Conservation (phyloP, 371 early-diverging fungal species). For the Mucor plumbeus region DNA sequence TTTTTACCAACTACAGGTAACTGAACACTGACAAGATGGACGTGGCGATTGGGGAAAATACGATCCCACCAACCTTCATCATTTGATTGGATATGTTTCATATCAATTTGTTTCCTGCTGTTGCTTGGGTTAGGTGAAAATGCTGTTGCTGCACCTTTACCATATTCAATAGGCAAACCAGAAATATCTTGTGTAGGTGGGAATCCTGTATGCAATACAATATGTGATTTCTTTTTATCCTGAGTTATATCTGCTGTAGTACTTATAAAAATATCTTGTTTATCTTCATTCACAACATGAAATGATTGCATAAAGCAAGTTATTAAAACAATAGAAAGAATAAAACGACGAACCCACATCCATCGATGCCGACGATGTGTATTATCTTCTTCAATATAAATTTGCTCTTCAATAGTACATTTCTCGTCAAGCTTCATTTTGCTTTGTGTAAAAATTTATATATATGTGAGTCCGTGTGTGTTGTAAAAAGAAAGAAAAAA, state of each 20-base stretch:
- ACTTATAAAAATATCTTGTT: slow-evolving; percentile 2
- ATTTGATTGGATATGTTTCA: not conserved
- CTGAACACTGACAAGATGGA: slow-evolving; percentile 39
- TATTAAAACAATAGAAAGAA: slow-evolving; percentile 23
- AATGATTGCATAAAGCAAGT: slow-evolving; percentile 2
- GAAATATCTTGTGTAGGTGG: slow-evolving; percentile 34
- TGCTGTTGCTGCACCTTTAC: slow-evolving; percentile 38
- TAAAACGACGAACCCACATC: slow-evolving; percentile 38
- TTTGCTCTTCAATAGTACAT: slow-evolving; percentile 16
- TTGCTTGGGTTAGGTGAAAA: slow-evolving; percentile 35
- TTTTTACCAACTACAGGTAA: slow-evolving; percentile 28
- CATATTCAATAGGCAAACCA: slow-evolving; percentile 24
- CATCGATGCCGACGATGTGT: slow-evolving; percentile 22
- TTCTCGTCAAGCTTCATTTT: slow-evolving; percentile 14
- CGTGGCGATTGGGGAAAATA: slow-evolving; percentile 40
- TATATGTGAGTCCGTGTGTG: not conserved
- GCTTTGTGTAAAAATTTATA: no score
- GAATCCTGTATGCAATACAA: slow-evolving; percentile 46
- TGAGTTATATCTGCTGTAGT: no score
- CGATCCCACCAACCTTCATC: slow-evolving; percentile 53
- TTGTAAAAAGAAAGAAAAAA: not conserved
- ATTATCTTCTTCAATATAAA: not conserved
- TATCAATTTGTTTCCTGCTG: slow-evolving; percentile 8
- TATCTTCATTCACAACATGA: not conserved
- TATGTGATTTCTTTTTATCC: slow-evolving; percentile 16